phyloP scores from a whole-genome alignment of 75 land plant genomes.

The Gnetum montanum region DNA sequence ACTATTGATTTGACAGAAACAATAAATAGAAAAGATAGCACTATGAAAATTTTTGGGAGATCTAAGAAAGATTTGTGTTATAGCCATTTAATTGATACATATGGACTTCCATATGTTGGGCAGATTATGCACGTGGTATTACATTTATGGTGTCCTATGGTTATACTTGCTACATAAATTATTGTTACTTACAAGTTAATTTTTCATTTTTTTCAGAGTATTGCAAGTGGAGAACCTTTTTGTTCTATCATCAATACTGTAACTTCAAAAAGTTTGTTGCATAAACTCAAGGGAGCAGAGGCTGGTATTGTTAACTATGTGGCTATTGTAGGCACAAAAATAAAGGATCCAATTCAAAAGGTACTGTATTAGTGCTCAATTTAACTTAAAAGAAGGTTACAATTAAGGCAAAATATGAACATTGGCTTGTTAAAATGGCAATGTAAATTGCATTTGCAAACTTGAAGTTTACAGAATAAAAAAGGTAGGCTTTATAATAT shows the following conservation, averaged over 20 bases:
- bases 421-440: too few relatives aligned
- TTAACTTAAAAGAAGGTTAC: too few relatives aligned
- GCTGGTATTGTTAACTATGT: constrained; percentile 81
- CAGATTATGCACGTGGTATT: too few relatives aligned
- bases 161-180: too few relatives aligned
- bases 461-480: neutral
- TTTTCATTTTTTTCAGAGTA: too few relatives aligned
- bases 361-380: too few relatives aligned
- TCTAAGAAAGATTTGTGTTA: constrained; percentile 15
- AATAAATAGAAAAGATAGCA: constrained; percentile 22
- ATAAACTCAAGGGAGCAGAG: constrained; percentile 66
- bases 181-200: too few relatives aligned
- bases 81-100: constrained; percentile 46
- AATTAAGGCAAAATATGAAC: too few relatives aligned
- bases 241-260: constrained; percentile 59
- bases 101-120: constrained; percentile 91
- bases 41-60: constrained; percentile 43
- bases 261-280: constrained; percentile 23
- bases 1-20: constrained; percentile 56
- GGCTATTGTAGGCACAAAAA: constrained; percentile 50
- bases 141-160: too few relatives aligned
- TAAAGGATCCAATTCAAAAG: constrained; percentile 63
- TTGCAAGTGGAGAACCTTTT: constrained; percentile 49
- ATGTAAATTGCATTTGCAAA: too few relatives aligned
- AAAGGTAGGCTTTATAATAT: too few relatives aligned